Percentiles rank a stretch among this genome's conserved stretches.
These are phyloP conservation scores for Mucor piriformis DNA, from an alignment of 371 early-diverging fungal species.

Conservation along the genomic window DNA sequence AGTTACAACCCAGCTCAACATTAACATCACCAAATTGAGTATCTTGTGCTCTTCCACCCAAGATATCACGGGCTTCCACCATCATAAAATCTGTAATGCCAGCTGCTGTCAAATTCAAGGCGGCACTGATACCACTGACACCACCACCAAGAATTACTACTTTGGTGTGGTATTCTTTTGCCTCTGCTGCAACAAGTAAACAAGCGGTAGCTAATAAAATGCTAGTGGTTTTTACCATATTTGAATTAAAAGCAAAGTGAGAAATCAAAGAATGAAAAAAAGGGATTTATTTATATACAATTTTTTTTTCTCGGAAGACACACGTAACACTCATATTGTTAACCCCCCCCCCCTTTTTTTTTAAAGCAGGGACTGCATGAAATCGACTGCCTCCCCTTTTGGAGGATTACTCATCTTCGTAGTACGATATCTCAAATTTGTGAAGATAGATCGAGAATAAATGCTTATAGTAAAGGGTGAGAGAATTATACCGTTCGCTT, in stretches of 20 bases:
- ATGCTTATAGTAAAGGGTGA: too few relatives aligned
- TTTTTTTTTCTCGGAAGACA: too few relatives aligned
- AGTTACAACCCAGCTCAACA: constrained; percentile 52
- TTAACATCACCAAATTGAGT: constrained; percentile 35
- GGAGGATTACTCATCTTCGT: constrained; percentile 11
- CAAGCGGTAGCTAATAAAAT: neutral
- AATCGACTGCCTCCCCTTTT: too few relatives aligned
- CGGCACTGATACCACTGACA: constrained; percentile 52
- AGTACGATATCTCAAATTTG: neutral
- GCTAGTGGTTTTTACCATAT: neutral
- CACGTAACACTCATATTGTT: neutral
- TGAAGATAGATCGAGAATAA: neutral
- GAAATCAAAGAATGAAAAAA: neutral
- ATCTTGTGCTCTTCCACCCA: constrained; percentile 52
- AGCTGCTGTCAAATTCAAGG: constrained; percentile 37
- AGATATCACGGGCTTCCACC: constrained; percentile 42
- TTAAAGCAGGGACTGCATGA: too few relatives aligned
- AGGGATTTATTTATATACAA: neutral
- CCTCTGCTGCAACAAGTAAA: neutral
- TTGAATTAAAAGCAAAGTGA: neutral
- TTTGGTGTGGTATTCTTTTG: constrained; percentile 31
- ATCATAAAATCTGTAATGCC: constrained; percentile 49
- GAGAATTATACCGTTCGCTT: too few relatives aligned
- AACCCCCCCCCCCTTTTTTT: neutral
- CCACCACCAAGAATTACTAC: constrained; percentile 57